These are phyloP conservation scores for Starmerella kuoi DNA, from an alignment of 805 yeast genomes.

Conservation along the genomic window DNA sequence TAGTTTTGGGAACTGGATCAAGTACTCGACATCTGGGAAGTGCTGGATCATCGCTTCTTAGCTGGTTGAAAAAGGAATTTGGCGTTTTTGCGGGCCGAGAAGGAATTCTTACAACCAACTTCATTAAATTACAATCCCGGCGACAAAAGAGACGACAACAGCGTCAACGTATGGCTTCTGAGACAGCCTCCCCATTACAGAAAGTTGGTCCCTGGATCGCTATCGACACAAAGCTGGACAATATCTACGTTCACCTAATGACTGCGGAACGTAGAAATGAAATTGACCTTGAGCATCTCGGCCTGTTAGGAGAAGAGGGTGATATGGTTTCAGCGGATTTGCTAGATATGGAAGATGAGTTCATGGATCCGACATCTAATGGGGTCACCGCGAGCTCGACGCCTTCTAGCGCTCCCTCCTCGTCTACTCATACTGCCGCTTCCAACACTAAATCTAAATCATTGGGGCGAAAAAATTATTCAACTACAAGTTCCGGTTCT, in stretches of 20 bases:
- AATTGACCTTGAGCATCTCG: slow-evolving; percentile 38
- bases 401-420: background rate
- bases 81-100: slow-evolving; percentile 45
- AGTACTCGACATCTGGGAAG: slow-evolving; percentile 62
- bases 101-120: slow-evolving; percentile 54
- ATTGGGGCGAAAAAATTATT: background rate
- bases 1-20: slow-evolving; percentile 64
- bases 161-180: slow-evolving; percentile 31
- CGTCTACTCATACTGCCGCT: background rate
- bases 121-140: slow-evolving; percentile 39
- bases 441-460: background rate
- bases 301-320: background rate
- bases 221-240: slow-evolving; percentile 53
- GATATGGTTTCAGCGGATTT: background rate
- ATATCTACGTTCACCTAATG: slow-evolving; percentile 57
- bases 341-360: background rate
- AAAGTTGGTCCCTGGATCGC: slow-evolving; percentile 64
- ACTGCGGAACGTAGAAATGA: slow-evolving; percentile 56
- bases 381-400: background rate
- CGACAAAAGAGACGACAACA: slow-evolving; percentile 42
- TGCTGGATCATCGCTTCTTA: slow-evolving; percentile 49
- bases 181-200: slow-evolving; percentile 27
- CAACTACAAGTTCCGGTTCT: slow-evolving; percentile 1
- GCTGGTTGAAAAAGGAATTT: slow-evolving; percentile 43
- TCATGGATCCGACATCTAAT: background rate